Base-by-base conservation (phyloP, 2,329 filamentous ascomycete genomes). In the Calonectria fujianensis region DNA sequence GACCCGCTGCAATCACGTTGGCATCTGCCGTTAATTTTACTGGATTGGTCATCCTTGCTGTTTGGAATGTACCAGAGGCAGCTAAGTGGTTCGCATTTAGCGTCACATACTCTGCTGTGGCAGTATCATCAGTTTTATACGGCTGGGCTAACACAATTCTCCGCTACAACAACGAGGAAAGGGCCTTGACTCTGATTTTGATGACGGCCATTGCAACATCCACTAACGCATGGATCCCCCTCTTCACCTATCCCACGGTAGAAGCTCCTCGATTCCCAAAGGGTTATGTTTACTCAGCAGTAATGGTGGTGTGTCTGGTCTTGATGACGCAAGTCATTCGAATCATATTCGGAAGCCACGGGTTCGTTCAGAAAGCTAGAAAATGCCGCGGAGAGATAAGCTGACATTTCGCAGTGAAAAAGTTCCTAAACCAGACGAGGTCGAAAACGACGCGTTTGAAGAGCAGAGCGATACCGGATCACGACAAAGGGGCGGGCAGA, bases 41-140 rank as follows among this genome's bases (percentile, higher is more conserved):
- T 0, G 76, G 75, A 8, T 63, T 78, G 13, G 68, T 78, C 18
- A 78, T 78, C 4, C 63, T 78, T 0, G 74, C 76, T 2, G 37
- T 72, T 3, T 78, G 76, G 76, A 57, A 76, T 16, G 76, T 78
- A 0, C 76, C 76, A 1, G 76, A 78, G 32, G 67, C 75, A 0
- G 76, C 76, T 4, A 77, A 77, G 18, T 78, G 76, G 76, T 77
- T 77, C 13, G 76, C 76, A 3, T 78, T 74, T 27, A 77, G 75
- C 24, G 75, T 77, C 13, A 65, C 72, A 4, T 78, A 75, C 27
- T 77, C 76, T 9, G 41, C 75, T 7, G 75, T 77, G 37, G 76
- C 76, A 1, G 75, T 78, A 0, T 78, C 76, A 1, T 77, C 75
- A 0, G 76, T 78, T 18, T 51, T 77, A 2, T 77, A 78, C 13